Percentiles rank a stretch among this genome's conserved stretches.
Conservation (phyloP, 441 rosid genomes). For the Populus tomentosa region DNA sequence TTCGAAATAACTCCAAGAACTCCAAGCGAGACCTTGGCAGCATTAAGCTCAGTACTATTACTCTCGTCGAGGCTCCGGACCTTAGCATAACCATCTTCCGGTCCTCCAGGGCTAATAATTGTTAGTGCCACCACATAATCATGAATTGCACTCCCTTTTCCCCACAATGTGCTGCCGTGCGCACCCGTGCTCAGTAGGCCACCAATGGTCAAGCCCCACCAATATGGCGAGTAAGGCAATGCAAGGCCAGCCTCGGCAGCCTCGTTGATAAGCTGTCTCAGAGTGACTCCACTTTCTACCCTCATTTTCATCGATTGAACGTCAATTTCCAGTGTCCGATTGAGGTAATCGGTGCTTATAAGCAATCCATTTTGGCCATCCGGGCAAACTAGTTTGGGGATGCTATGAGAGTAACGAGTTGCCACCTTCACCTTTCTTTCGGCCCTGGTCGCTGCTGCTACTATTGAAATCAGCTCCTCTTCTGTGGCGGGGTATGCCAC, state of each 20-base stretch:
- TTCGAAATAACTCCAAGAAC: conserved; percentile 86
- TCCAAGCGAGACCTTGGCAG: conserved; percentile 72
- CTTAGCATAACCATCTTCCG: conserved; percentile 42
- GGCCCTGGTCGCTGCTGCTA: conserved; percentile 46
- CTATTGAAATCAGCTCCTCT: conserved; percentile 45
- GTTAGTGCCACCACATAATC: conserved; percentile 55
- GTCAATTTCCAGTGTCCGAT: conserved; percentile 31
- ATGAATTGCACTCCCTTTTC: conserved; percentile 70
- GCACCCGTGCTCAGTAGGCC: conserved; percentile 79
- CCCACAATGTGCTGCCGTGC: conserved; percentile 82
- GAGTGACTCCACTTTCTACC: conserved; percentile 66
- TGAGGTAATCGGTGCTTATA: conserved; percentile 64
- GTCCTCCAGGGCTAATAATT: conserved; percentile 51
- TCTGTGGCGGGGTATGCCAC: conserved; percentile 58
- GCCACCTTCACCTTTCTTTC: conserved; percentile 66
- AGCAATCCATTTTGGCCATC: conserved; percentile 58
- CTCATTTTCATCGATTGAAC: conserved; percentile 39
- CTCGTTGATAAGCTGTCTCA: conserved; percentile 53
- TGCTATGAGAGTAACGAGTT: conserved; percentile 63
- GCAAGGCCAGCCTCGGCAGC: conserved; percentile 62
- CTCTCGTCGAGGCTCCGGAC: conserved; percentile 39
- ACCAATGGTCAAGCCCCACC: conserved; percentile 90
- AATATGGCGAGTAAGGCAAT: conserved; percentile 71
- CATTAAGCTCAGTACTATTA: conserved; percentile 41
- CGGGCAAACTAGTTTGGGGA: conserved; percentile 64